Evolutionary conservation across 1,284 basidiomycete species (phyloP).

Genomic region (Serendipita sp.): DNA sequence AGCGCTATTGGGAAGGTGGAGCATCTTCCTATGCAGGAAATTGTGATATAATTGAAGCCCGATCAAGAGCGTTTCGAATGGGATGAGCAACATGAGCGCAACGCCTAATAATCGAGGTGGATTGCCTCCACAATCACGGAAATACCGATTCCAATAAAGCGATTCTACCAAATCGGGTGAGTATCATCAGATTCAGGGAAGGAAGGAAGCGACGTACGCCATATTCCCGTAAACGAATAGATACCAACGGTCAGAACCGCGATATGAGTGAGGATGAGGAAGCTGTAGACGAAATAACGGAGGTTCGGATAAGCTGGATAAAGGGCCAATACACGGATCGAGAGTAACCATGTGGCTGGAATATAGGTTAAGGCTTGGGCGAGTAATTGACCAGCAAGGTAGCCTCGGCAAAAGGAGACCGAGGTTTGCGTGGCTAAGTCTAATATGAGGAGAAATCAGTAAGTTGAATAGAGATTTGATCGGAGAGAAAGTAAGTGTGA

Average conservation of each 20-base stretch:
- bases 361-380: background rate
- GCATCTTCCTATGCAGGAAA: background rate
- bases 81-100: background rate
- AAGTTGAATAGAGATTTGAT: too few relatives aligned
- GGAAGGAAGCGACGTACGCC: background rate
- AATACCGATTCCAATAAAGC: background rate
- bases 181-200: background rate
- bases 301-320: background rate
- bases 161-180: background rate
- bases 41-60: background rate
- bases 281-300: background rate
- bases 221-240: background rate
- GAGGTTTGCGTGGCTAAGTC: too few relatives aligned
- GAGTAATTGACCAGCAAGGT: background rate
- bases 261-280: background rate
- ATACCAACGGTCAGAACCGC: background rate
- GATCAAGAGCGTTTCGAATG: background rate
- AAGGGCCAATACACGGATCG: background rate
- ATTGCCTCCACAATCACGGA: background rate
- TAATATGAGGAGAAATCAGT: too few relatives aligned
- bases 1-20: background rate
- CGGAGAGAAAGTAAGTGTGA: too few relatives aligned
- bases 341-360: background rate
- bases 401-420: background rate
- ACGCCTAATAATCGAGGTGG: background rate